These are phyloP conservation scores for Metarhizium brunneum DNA, from an alignment of 2,329 filamentous ascomycete genomes.

Conservation along the genomic window DNA sequence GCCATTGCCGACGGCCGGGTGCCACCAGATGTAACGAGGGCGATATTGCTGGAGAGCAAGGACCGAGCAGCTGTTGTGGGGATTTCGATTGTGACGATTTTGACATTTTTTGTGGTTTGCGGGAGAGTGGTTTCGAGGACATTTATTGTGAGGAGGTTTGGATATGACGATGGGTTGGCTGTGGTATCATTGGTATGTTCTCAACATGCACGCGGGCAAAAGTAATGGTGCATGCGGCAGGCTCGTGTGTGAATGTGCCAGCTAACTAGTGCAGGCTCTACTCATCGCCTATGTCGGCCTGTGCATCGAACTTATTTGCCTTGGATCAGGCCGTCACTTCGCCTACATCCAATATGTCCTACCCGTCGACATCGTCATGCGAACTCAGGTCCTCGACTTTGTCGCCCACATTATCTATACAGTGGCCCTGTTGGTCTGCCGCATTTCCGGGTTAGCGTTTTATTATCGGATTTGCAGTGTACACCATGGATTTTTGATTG, in stretches of 20 bases:
- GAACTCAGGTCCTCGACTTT: slow-evolving; percentile 39
- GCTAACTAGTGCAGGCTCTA: slow-evolving; percentile 15
- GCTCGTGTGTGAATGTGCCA: neutral
- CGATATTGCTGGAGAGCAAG: slow-evolving; percentile 25
- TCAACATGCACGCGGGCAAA: neutral
- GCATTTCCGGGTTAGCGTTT: slow-evolving; percentile 42
- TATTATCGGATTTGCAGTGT: slow-evolving; percentile 36
- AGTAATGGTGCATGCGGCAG: neutral
- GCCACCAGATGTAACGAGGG: slow-evolving; percentile 22
- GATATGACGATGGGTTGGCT: slow-evolving; percentile 29
- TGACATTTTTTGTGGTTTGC: slow-evolving; percentile 25
- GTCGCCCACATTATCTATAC: slow-evolving; percentile 42
- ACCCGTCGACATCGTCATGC: slow-evolving; percentile 26
- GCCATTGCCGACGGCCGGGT: slow-evolving; percentile 27
- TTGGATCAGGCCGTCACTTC: slow-evolving; percentile 38
- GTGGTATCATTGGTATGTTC: slow-evolving; percentile 24
- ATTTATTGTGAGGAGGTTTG: slow-evolving; percentile 26
- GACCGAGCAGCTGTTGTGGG: slow-evolving; percentile 28
- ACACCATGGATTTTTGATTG: slow-evolving; percentile 23
- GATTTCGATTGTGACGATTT: slow-evolving; percentile 26
- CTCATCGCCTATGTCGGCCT: slow-evolving; percentile 34
- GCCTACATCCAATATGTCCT: slow-evolving; percentile 38
- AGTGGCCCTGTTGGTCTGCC: slow-evolving; percentile 37
- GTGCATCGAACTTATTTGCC: slow-evolving; percentile 32
- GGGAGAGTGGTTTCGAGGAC: slow-evolving; percentile 24